Percentiles rank a stretch among this genome's conserved stretches.
Evolutionary conservation across 192 early-diverging fungal species (phyloP).

Genomic region (Linnemannia exigua): DNA sequence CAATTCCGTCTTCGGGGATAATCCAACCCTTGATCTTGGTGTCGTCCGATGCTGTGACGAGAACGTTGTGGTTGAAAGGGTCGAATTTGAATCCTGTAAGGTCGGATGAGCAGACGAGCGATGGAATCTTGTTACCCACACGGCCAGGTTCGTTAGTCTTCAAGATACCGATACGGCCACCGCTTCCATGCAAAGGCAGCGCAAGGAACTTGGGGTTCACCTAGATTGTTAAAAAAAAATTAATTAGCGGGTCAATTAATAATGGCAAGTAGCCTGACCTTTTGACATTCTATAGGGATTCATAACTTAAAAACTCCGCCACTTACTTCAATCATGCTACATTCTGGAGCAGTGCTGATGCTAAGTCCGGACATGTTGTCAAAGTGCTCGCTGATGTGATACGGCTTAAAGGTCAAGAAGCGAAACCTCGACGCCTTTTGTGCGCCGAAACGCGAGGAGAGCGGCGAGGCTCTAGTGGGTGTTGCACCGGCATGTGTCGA

Average conservation of each 20-base stretch:
- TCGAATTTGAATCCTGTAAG: conserved; percentile 79
- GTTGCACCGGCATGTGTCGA: conserved; percentile 26
- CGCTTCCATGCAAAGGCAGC: conserved; percentile 80
- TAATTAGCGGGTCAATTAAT: conserved; percentile 48
- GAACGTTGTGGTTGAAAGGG: conserved; percentile 73
- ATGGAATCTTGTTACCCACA: conserved; percentile 69
- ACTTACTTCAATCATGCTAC: conserved; percentile 70
- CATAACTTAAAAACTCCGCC: neutral
- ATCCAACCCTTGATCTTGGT: conserved; percentile 69
- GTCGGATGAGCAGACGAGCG: conserved; percentile 70
- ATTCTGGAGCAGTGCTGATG: conserved; percentile 66
- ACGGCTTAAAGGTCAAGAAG: conserved; percentile 70
- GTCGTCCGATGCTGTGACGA: conserved; percentile 77
- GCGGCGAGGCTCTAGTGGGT: conserved; percentile 58
- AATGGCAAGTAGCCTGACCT: neutral
- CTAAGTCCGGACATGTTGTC: conserved; percentile 72
- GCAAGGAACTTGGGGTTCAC: conserved; percentile 75
- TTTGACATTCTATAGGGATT: no score
- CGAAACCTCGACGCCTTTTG: conserved; percentile 64
- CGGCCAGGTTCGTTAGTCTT: conserved; percentile 78
- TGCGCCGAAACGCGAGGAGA: conserved; percentile 59
- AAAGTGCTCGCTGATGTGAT: conserved; percentile 75
- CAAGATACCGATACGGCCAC: conserved; percentile 84
- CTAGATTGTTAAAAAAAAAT: conserved; percentile 32
- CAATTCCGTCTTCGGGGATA: conserved; percentile 70